Evolutionary conservation across 2,329 filamentous ascomycete species (phyloP), one percentile per base, ranked within the genome.

Genomic region (Phoma herbarum): DNA sequence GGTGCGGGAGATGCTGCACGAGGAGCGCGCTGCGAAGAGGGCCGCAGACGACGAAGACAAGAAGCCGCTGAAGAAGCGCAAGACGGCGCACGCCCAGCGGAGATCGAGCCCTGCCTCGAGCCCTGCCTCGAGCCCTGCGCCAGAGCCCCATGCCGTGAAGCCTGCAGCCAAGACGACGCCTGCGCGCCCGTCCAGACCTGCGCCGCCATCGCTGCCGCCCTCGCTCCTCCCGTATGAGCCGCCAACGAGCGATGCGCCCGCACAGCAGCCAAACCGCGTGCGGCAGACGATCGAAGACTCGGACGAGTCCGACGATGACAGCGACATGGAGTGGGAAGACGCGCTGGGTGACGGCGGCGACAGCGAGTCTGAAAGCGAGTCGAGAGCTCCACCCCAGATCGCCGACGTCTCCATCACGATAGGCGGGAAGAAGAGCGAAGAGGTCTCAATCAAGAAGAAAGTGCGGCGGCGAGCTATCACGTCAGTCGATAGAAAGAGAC

Each of bases 321-420:
- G 81, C 51, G 86, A 88, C 51, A 77, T 85, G 59, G 86, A 88
- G 45, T 90, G 87, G 82, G 87, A 90, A 74, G 86, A 88, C 44
- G 75, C 71, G 20, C 61, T 78, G 43, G 66, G 63, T 39, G 61
- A 69, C 60, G 66, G 58, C 58, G 72, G 76, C 5, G 62, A 70
- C 16, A 61, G 52, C 5, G 65, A 68, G 53, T 60, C 71, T 37
- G 46, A 77, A 2, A 57, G 66, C 9, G 59, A 63, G 1, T 58
- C 51, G 10, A 59, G 69, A 51, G 51, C 61, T 41, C 72, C 73
- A 18, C 74, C 79, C 23, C 72, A 73, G 26, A 66, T 77, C 41
- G 67, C 69, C 50, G 77, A 80, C 59, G 64, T 82, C 28, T 75
- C 76, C 9, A 76, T 82, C 51, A 77, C 77, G 12, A 70, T 83